Evolutionary conservation across 768 basidiomycete species (phyloP), one percentile per base, ranked within the genome.

Genomic region (Collybia sordida): DNA sequence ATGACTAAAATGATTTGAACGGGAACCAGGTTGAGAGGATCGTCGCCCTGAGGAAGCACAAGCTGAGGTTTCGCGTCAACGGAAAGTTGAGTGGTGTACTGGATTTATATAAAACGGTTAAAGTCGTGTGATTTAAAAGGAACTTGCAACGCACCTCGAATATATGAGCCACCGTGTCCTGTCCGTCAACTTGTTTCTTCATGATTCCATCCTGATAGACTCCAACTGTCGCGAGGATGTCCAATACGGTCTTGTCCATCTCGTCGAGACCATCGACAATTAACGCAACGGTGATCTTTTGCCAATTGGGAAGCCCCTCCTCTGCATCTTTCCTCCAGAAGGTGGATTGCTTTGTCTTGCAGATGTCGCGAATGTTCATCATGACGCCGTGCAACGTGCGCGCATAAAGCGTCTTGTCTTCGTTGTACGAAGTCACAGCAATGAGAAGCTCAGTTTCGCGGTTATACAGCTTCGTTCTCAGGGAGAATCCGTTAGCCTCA

Each of bases 71-170:
- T 88, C 4, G 91, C 72, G 59, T 96, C 95, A 54, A 98, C 86
- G 0, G 93, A 96, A 19, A 98, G 79, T 66, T 97, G 93, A 0
- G 95, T 98, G 3, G 96, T 98, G 67, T 98, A 98, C 91, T 96
- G 57, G 21, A 24, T 22, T 34, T 14, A 12, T 6, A 11, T 11
- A 6, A 12, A 31, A 11, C 3, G 31, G 42, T 18, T 18, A 12
- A 23, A 22, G 24, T 55, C 39, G 36, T 53, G 47, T 12, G 44
- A 27, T 36, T 5, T 17, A 38, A 53, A 51, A 31, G 9, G 14
- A 31, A 11, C 3, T 6, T 31, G 11, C 14, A 3, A 31, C 66
- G 41, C 49, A 91, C 90, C 81, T 97, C 94, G 61, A 98, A 98
- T 51, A 98, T 92, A 65, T 98, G 95, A 6, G 90, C 95, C 23